Percentiles rank a stretch among this genome's conserved stretches.
These are phyloP conservation scores for Colletotrichum liriopes DNA, from an alignment of 2,329 filamentous ascomycete species.

Conservation along the genomic window DNA sequence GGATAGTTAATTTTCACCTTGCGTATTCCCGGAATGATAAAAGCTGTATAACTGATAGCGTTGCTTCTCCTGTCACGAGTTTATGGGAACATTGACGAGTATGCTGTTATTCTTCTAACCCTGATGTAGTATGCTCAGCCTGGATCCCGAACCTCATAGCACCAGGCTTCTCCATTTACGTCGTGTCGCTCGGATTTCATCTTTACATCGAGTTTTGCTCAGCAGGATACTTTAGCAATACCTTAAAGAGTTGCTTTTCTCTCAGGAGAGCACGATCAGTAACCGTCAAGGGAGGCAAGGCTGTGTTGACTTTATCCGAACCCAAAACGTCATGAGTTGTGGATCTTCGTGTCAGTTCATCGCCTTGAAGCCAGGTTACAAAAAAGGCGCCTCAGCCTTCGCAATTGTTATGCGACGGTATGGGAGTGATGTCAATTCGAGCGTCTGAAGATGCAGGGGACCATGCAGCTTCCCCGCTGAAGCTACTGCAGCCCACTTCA, in stretches of 20 bases:
- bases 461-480: constrained; percentile 22
- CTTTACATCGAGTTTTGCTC: not conserved
- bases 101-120: not conserved
- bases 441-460: constrained; percentile 16
- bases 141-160: no score
- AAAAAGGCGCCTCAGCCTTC: not conserved
- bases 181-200: no score
- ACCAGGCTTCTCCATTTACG: no score
- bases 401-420: no score
- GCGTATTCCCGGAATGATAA: no score
- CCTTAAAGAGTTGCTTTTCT: not conserved
- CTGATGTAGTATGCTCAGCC: not conserved
- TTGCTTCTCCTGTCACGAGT: not conserved
- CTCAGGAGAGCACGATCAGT: no score
- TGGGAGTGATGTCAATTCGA: not conserved
- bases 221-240: not conserved
- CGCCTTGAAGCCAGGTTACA: no score
- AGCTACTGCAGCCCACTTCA: constrained; percentile 24
- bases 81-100: not conserved
- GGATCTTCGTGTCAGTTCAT: not conserved
- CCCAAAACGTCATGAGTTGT: no score
- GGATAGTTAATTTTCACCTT: no score
- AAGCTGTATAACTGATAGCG: no score
- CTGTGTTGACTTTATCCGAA: no score
- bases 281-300: not conserved